These are phyloP conservation scores for Akanthomyces lecanii DNA, from an alignment of 2,329 filamentous ascomycete genomes.

Conservation along the genomic window DNA sequence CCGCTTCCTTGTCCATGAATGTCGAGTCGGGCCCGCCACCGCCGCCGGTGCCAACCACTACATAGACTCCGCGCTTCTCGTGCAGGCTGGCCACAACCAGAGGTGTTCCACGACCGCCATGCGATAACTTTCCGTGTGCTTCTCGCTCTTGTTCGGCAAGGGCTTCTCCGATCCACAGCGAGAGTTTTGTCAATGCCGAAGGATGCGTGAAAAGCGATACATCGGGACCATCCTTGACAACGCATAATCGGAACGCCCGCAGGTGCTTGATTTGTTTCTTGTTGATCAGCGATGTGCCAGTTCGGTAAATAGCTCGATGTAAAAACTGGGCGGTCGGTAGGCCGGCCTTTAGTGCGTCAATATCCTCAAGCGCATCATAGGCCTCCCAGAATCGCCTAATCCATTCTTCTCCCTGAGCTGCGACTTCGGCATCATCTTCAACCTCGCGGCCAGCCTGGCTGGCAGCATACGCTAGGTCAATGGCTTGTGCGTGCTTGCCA, in stretches of 20 bases:
- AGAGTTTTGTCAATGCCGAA: constrained; percentile 65
- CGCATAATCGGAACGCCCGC: constrained; percentile 87
- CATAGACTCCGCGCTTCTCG: constrained; percentile 79
- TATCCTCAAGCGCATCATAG: constrained; percentile 66
- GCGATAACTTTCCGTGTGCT: constrained; percentile 61
- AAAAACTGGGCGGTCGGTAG: constrained; percentile 83
- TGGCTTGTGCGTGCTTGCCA: constrained; percentile 52
- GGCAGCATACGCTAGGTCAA: constrained; percentile 28
- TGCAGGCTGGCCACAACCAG: constrained; percentile 88
- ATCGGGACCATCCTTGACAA: constrained; percentile 93
- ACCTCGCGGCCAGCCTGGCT: constrained; percentile 38
- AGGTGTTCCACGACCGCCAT: constrained; percentile 71
- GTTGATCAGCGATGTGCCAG: constrained; percentile 83
- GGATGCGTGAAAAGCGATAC: constrained; percentile 89
- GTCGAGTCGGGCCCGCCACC: constrained; percentile 72
- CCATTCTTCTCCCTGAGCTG: constrained; percentile 58
- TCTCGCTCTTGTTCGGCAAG: constrained; percentile 57
- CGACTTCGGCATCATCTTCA: constrained; percentile 45
- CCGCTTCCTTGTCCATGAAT: constrained; percentile 63
- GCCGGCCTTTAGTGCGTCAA: constrained; percentile 70
- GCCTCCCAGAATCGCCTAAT: constrained; percentile 66
- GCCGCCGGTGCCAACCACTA: constrained; percentile 89
- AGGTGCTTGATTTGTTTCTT: constrained; percentile 94
- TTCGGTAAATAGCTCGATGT: constrained; percentile 87
- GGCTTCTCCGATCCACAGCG: too few species aligned